Conservation (phyloP, 2,329 filamentous ascomycete species). For the Claviceps spartinae region DNA sequence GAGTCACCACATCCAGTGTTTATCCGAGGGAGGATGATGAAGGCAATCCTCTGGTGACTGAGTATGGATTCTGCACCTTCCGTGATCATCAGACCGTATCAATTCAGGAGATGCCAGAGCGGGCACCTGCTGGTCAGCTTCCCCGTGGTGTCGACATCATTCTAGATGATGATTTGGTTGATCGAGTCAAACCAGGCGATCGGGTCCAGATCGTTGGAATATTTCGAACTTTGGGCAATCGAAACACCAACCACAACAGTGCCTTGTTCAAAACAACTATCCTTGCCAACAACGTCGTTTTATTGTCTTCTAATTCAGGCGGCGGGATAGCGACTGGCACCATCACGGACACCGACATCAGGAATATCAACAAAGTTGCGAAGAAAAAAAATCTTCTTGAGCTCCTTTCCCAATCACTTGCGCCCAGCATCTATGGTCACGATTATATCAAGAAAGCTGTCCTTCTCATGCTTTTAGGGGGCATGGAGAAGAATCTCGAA, state of each 20-base stretch:
- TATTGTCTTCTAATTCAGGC: slow-evolving; percentile 90
- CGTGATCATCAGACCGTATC: slow-evolving; percentile 95
- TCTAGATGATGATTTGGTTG: slow-evolving; percentile 90
- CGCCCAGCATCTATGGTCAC: slow-evolving; percentile 92
- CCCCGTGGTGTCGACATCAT: slow-evolving; percentile 94
- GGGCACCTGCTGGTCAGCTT: slow-evolving; percentile 87
- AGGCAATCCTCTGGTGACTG: slow-evolving; percentile 81
- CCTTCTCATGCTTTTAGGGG: slow-evolving; percentile 83
- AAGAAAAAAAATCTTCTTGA: slow-evolving; percentile 94
- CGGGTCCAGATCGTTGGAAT: slow-evolving; percentile 94
- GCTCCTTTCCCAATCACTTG: slow-evolving; percentile 81
- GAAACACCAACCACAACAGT: slow-evolving; percentile 80
- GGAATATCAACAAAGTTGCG: slow-evolving; percentile 94
- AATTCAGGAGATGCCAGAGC: slow-evolving; percentile 97
- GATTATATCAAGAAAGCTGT: slow-evolving; percentile 98
- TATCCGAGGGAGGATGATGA: slow-evolving; percentile 91
- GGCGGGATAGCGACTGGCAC: slow-evolving; percentile 82
- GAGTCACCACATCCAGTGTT: slow-evolving; percentile 76
- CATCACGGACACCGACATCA: slow-evolving; percentile 92
- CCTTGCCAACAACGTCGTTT: slow-evolving; percentile 86
- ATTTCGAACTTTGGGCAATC: slow-evolving; percentile 85
- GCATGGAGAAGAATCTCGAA: slow-evolving; percentile 96
- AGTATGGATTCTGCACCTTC: slow-evolving; percentile 93
- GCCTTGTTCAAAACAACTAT: slow-evolving; percentile 91
- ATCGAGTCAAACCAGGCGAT: slow-evolving; percentile 89